phyloP scores from a whole-genome alignment of 306 rosid species.

The peach (Prunus persica) region Prunus_persica_NCBIv2 NC_034015.1:22092001-22092500 shows the following conservation, averaged over 20 bases:
- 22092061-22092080: constrained; percentile 72
- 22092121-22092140: constrained; percentile 14
- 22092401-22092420: neutral
- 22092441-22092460: neutral
- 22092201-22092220: constrained; percentile 12
- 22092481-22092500: neutral
- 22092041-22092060: constrained; percentile 69
- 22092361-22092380: constrained; percentile 48
- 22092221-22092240: constrained; percentile 83
- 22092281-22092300: constrained; percentile 94
- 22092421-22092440: too few species aligned
- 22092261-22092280: constrained; percentile 89
- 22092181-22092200: constrained; percentile 9
- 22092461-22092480: constrained; percentile 3
- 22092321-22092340: constrained; percentile 46
- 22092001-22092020: constrained; percentile 40
- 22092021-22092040: constrained; percentile 90
- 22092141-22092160: constrained; percentile 13
- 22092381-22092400: constrained; percentile 34
- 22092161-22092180: constrained; percentile 11
- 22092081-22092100: constrained; percentile 90
- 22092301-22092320: constrained; percentile 42
- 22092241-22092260: constrained; percentile 84
- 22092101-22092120: constrained; percentile 38
- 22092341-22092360: constrained; percentile 23